phyloP scores from a whole-genome alignment of 352 stramenopile species.

The Phytopythium mirpurense region DNA sequence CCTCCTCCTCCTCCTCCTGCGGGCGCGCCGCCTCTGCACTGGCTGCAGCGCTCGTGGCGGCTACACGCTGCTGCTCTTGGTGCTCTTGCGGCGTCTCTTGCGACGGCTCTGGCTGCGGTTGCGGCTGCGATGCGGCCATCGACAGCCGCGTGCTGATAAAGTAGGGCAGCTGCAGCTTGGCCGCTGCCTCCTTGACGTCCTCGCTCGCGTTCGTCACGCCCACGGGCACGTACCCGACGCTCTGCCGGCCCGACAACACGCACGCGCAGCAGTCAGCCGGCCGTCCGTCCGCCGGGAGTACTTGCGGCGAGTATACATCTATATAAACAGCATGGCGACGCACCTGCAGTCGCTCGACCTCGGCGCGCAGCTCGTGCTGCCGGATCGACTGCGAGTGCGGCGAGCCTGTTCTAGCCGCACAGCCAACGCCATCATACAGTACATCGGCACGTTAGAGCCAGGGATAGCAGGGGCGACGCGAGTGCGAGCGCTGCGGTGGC shows the following conservation, averaged over 20 bases:
- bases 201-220: constrained; percentile 83
- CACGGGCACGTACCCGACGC: constrained; percentile 56
- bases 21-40: not conserved
- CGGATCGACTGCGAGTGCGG: constrained; percentile 75
- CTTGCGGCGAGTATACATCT: no score
- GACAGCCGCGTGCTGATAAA: constrained; percentile 72
- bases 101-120: constrained; percentile 4
- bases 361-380: constrained; percentile 60
- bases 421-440: no score
- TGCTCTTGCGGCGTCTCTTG: not conserved
- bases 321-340: not conserved
- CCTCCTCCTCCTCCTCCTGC: constrained; percentile 9
- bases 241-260: constrained; percentile 14
- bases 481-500: not conserved
- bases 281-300: not conserved
- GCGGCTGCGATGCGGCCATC: constrained; percentile 12
- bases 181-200: constrained; percentile 70
- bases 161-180: constrained; percentile 55
- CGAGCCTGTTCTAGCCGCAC: constrained; percentile 30
- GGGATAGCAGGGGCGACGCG: no score
- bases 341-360: constrained; percentile 64
- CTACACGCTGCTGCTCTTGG: not conserved
- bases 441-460: no score
- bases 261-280: not conserved
- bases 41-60: not conserved